Evolutionary conservation across 495 filamentous ascomycete species (phyloP).

Genomic region (Astrocystis sublimbata): DNA sequence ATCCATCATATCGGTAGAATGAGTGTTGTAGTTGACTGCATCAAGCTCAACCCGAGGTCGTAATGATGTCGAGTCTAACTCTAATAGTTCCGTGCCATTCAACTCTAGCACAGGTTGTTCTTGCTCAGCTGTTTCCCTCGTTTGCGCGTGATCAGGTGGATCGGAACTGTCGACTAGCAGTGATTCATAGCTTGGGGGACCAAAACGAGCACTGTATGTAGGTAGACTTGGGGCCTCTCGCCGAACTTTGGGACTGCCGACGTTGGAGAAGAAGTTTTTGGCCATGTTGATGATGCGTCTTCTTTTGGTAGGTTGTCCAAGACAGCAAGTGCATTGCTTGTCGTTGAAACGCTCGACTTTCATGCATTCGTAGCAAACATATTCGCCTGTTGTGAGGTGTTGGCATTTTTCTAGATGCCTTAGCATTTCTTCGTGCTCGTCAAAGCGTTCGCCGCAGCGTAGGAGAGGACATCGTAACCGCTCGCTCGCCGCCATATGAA

Average conservation of each 20-base stretch:
- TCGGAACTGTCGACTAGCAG: slow-evolving; percentile 26
- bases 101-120: slow-evolving; percentile 34
- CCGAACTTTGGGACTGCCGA: slow-evolving; percentile 43
- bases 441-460: slow-evolving; percentile 41
- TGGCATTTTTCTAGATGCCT: slow-evolving; percentile 43
- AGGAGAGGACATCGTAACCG: slow-evolving; percentile 46
- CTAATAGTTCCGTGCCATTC: slow-evolving; percentile 44
- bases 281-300: slow-evolving; percentile 49
- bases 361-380: slow-evolving; percentile 50
- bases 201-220: slow-evolving; percentile 27
- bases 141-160: slow-evolving; percentile 6
- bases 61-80: slow-evolving; percentile 46
- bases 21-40: slow-evolving; percentile 25
- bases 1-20: slow-evolving; percentile 7
- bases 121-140: slow-evolving; percentile 5
- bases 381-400: slow-evolving; percentile 46
- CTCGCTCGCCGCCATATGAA: slow-evolving; percentile 42
- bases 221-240: slow-evolving; percentile 8
- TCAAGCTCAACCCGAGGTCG: slow-evolving; percentile 29
- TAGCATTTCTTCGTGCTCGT: slow-evolving; percentile 49
- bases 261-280: slow-evolving; percentile 49
- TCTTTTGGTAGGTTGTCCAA: slow-evolving; percentile 49
- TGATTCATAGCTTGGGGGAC: slow-evolving; percentile 50
- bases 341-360: slow-evolving; percentile 51
- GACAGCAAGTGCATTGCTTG: slow-evolving; percentile 45